These are phyloP conservation scores for Penicillium sp. DNA, from an alignment of 2,329 filamentous ascomycete species.

Conservation along the genomic window DNA sequence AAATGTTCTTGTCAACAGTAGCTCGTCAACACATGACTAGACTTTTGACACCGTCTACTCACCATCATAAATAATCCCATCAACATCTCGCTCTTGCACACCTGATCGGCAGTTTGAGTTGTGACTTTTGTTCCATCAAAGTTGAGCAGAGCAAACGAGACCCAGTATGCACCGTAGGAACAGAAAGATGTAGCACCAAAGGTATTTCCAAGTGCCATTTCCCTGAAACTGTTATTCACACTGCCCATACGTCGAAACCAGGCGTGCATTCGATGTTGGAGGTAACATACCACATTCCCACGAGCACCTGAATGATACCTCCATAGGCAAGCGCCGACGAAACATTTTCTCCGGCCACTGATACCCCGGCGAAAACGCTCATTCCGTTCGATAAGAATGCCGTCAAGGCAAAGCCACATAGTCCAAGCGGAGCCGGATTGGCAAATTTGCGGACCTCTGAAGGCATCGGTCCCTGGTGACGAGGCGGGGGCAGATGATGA, in stretches of 20 bases:
- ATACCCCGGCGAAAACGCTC: conserved; percentile 14
- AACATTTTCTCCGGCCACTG: conserved; percentile 12
- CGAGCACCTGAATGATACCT: conserved; percentile 20
- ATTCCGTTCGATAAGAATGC: conserved; percentile 23
- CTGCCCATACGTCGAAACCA: neutral
- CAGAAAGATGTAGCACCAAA: conserved; percentile 27
- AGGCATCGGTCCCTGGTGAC: neutral
- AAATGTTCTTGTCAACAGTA: neutral
- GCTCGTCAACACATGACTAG: too few relatives aligned
- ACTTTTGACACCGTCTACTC: neutral
- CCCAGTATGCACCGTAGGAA: conserved; percentile 27
- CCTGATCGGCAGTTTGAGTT: neutral
- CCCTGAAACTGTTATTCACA: conserved; percentile 12
- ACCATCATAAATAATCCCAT: conserved; percentile 27
- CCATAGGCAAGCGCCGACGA: conserved; percentile 22
- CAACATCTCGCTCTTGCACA: conserved; percentile 15
- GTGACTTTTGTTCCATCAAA: conserved; percentile 9
- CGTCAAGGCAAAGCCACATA: conserved; percentile 26
- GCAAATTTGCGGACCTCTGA: conserved; percentile 17
- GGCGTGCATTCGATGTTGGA: neutral
- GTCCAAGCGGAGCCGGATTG: conserved; percentile 24
- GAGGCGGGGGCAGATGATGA: neutral
- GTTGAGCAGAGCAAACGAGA: conserved; percentile 21
- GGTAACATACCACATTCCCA: conserved; percentile 25
- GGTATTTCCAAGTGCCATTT: conserved; percentile 26